These are phyloP conservation scores for Solanum tarijense DNA, from an alignment of 257 asterid genomes.

Conservation along the genomic window DNA sequence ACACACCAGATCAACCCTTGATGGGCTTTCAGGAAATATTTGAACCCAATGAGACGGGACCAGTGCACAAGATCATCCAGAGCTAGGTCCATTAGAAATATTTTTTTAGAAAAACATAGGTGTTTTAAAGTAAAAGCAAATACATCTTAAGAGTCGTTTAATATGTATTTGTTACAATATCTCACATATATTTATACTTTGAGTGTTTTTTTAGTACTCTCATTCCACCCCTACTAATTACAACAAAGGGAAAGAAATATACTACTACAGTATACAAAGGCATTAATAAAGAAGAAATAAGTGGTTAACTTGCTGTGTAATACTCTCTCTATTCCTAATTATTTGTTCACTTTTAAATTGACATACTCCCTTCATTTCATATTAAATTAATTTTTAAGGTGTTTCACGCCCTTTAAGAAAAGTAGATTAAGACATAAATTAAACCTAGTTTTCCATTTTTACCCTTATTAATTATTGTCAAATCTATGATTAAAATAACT, in stretches of 20 bases:
- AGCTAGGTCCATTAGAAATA: neutral
- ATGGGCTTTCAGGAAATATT: neutral
- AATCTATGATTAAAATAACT: too few species aligned
- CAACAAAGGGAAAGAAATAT: neutral
- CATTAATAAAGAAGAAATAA: neutral
- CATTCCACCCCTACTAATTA: neutral
- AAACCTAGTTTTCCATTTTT: too few species aligned
- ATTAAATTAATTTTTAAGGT: too few species aligned
- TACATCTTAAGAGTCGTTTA: neutral
- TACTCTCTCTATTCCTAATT: too few species aligned
- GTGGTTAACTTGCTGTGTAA: neutral
- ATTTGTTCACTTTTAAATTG: too few species aligned
- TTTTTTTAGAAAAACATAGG: neutral
- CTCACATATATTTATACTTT: neutral
- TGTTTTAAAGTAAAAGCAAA: neutral
- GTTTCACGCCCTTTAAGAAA: too few species aligned
- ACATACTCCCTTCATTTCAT: too few species aligned
- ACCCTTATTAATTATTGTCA: too few species aligned
- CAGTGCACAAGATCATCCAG: neutral
- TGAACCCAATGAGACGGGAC: neutral
- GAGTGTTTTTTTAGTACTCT: neutral
- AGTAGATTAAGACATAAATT: too few species aligned
- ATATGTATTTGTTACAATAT: neutral
- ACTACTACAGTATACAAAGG: neutral
- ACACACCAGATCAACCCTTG: neutral